Evolutionary conservation across 306 rosid genomes (phyloP).

Genomic region (Cercis canadensis): DNA sequence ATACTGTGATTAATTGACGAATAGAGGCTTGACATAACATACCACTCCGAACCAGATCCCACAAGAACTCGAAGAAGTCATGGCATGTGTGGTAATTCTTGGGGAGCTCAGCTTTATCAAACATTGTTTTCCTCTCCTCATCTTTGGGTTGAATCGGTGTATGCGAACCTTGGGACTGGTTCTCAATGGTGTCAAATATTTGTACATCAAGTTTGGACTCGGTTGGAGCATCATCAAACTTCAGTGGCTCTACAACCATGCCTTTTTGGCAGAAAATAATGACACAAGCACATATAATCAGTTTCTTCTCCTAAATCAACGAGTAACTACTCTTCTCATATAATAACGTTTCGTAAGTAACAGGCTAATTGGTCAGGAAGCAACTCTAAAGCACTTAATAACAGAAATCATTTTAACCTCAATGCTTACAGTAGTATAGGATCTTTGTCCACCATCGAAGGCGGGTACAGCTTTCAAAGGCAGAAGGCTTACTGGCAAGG

Average conservation of each 20-base stretch:
- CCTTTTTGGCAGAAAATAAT: constrained; percentile 10
- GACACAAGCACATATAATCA: too few species aligned
- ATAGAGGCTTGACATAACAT: not conserved
- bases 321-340: too few species aligned
- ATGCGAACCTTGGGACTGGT: too few species aligned
- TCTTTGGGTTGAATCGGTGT: too few species aligned
- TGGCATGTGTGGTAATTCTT: not conserved
- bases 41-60: not conserved
- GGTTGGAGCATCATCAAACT: too few species aligned
- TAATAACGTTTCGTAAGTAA: too few species aligned
- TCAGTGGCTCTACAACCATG: constrained; percentile 22
- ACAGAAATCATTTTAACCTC: not conserved
- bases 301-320: too few species aligned
- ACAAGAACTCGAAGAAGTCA: not conserved
- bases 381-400: too few species aligned
- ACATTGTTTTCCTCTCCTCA: not conserved
- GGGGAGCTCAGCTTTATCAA: not conserved
- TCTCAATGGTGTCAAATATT: too few species aligned
- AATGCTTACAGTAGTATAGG: constrained; percentile 32
- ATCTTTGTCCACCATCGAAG: constrained; percentile 18
- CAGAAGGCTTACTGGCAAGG: constrained; percentile 41
- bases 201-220: too few species aligned
- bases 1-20: too few species aligned
- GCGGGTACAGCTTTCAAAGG: constrained; percentile 31
- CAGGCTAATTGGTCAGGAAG: not conserved